Evolutionary conservation across 768 basidiomycete genomes (phyloP), one percentile per base, ranked within the genome.

Genomic region (Auriculariales sp.): DNA sequence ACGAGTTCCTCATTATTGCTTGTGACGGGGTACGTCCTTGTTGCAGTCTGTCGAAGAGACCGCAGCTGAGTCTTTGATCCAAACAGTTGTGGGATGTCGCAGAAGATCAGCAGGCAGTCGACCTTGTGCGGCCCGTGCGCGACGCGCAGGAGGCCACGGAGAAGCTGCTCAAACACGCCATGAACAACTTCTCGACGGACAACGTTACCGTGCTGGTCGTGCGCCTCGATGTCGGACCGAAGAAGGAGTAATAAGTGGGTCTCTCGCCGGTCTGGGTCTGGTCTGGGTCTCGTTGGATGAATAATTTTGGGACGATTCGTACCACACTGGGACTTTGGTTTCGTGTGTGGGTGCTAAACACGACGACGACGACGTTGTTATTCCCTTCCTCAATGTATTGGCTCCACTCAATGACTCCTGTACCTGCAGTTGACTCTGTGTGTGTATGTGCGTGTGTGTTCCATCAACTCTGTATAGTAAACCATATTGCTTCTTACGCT

Each of bases 11-110:
- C 55, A 86, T 99, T 51, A 73, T 99, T 52, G 95, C 95, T 17
- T 99, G 95, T 61, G 95, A 99, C 64, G 95, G 95, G 56, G 94
- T 97, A 63, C 57, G 91, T 75, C n/a, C 31, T 32, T 32, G 31
- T 32, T 32, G 7, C 9, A 7, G 31, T 32, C 7, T 15, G 31
- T 32, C 31, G 15, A 9, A 9, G 9, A 9, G 9, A 15, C 35
- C n/a, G 15, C n/a, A 36, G 15, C 35, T 6, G 15, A 5, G 5
- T 36, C 22, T 19, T 9, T 59, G 35, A 17, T 5, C 6, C 6
- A 6, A 6, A 17, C 54, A 98, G 94, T 74, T 99, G 0, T 99
- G 95, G 95, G 95, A 99, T 64, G 88, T 99, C n/a, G 76, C 82
- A 32, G 79, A 78, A 33, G 95, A 99, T 63, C 91, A 98, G 63